phyloP scores from a whole-genome alignment of 495 filamentous ascomycete species.

The Parmelia sp. region DNA sequence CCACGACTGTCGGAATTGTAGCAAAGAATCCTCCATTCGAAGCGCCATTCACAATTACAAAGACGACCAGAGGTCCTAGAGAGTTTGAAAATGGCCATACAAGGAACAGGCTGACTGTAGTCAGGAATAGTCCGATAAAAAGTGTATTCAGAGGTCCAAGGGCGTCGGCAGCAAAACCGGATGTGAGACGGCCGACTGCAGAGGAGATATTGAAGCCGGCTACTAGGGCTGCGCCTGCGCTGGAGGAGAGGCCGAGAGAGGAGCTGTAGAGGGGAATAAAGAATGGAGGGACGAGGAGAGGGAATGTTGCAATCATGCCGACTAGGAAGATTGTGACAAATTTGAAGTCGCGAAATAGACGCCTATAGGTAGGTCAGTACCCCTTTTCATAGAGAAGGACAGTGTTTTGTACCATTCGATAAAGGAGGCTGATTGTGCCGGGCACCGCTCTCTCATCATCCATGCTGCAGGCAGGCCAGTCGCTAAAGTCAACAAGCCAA shows the following conservation, averaged over 20 bases:
- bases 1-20: slow-evolving; percentile 55
- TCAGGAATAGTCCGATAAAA: slow-evolving; percentile 41
- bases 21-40: slow-evolving; percentile 55
- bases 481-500: slow-evolving; percentile 41
- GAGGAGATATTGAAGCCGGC: slow-evolving; percentile 53
- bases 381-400: not conserved
- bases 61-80: slow-evolving; percentile 45
- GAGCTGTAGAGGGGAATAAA: slow-evolving; percentile 48
- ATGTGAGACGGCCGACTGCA: slow-evolving; percentile 45
- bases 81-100: slow-evolving; percentile 52
- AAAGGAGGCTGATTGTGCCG: slow-evolving; percentile 38
- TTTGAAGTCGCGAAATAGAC: slow-evolving; percentile 29
- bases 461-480: slow-evolving; percentile 53
- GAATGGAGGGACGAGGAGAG: slow-evolving; percentile 55
- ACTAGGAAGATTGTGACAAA: slow-evolving; percentile 49
- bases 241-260: slow-evolving; percentile 42
- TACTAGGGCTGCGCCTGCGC: slow-evolving; percentile 46
- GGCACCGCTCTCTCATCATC: slow-evolving; percentile 48
- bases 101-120: slow-evolving; percentile 48
- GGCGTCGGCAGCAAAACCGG: slow-evolving; percentile 46
- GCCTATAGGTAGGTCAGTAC: not conserved
- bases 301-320: slow-evolving; percentile 54
- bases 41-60: slow-evolving; percentile 49
- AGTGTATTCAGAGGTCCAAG: slow-evolving; percentile 49
- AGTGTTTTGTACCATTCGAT: slow-evolving; percentile 41